These are phyloP conservation scores for Herpetomonas samuelpessoai DNA, from an alignment of 208 protist species.

Conservation along the genomic window DNA sequence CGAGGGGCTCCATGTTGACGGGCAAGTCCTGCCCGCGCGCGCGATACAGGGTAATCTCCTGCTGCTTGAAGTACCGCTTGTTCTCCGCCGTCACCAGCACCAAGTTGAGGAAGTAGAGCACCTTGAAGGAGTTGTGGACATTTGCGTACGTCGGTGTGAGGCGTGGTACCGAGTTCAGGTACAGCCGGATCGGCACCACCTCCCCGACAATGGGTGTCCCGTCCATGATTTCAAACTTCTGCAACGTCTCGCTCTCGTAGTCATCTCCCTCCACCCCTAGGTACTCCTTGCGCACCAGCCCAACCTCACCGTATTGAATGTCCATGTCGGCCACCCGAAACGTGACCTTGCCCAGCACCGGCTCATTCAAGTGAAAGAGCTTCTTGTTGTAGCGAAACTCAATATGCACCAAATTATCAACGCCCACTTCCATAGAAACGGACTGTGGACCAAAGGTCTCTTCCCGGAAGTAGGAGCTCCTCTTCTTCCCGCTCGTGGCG, in stretches of 20 bases:
- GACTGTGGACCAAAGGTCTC: constrained; percentile 63
- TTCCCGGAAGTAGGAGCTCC: constrained; percentile 59
- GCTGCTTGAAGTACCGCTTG: constrained; percentile 90
- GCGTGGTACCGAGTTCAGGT: constrained; percentile 67
- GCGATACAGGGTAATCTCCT: constrained; percentile 85
- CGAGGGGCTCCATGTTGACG: constrained; percentile 1
- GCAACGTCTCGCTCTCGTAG: constrained; percentile 74
- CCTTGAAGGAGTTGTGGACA: constrained; percentile 63
- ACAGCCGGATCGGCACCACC: constrained; percentile 89
- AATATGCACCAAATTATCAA: constrained; percentile 87
- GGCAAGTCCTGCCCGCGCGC: constrained; percentile 49
- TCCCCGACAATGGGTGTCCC: constrained; percentile 87
- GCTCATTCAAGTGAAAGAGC: constrained; percentile 70
- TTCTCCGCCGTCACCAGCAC: constrained; percentile 74
- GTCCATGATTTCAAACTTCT: constrained; percentile 93
- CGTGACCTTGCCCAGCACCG: constrained; percentile 75
- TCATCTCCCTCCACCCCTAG: constrained; percentile 26
- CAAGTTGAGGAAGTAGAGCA: constrained; percentile 87
- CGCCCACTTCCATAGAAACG: constrained; percentile 82
- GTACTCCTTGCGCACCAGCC: constrained; percentile 74
- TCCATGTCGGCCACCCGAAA: constrained; percentile 82
- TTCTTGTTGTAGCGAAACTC: constrained; percentile 89
- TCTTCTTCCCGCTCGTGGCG: constrained; percentile 49
- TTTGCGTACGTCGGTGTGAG: constrained; percentile 81
- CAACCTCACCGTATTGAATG: constrained; percentile 73